Evolutionary conservation across 805 yeast genomes (phyloP).

Genomic region (Soucietia sequanensis): DNA sequence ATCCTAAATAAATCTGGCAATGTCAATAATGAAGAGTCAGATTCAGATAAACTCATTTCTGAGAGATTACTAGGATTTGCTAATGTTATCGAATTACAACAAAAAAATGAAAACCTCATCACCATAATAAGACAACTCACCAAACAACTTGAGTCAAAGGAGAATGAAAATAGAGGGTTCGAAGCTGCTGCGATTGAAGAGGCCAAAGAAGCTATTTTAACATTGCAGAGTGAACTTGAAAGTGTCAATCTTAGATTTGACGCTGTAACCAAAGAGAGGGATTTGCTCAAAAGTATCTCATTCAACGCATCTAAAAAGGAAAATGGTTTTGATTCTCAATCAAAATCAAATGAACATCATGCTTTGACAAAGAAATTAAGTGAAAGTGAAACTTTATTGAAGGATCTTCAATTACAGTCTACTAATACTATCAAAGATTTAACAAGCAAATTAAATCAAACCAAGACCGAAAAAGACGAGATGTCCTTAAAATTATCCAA

Average conservation of each 20-base stretch:
- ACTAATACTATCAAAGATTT: constrained; percentile 46
- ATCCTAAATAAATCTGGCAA: constrained; percentile 44
- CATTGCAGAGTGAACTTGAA: constrained; percentile 58
- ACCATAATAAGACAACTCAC: constrained; percentile 71
- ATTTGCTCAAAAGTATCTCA: constrained; percentile 48
- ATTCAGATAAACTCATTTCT: constrained; percentile 69
- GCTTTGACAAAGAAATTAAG: constrained; percentile 33
- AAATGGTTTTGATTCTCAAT: constrained; percentile 16
- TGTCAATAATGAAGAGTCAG: constrained; percentile 43
- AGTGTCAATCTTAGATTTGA: constrained; percentile 50
- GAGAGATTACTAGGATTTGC: constrained; percentile 72
- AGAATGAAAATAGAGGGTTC: constrained; percentile 38
- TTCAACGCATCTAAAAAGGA: background rate
- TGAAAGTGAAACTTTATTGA: constrained; percentile 38
- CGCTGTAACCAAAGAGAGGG: constrained; percentile 64
- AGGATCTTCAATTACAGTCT: constrained; percentile 36
- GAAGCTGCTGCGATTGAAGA: constrained; percentile 54
- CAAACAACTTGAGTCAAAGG: constrained; percentile 64
- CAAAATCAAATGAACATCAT: constrained; percentile 22
- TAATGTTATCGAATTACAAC: constrained; percentile 64
- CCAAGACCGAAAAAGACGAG: constrained; percentile 33
- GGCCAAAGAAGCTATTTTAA: constrained; percentile 66
- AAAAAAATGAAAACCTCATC: constrained; percentile 71
- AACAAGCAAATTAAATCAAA: constrained; percentile 30
- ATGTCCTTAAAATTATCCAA: constrained; percentile 50